Base-by-base conservation (phyloP, 2,329 filamentous ascomycete species). In the Penicillium sp. region DNA sequence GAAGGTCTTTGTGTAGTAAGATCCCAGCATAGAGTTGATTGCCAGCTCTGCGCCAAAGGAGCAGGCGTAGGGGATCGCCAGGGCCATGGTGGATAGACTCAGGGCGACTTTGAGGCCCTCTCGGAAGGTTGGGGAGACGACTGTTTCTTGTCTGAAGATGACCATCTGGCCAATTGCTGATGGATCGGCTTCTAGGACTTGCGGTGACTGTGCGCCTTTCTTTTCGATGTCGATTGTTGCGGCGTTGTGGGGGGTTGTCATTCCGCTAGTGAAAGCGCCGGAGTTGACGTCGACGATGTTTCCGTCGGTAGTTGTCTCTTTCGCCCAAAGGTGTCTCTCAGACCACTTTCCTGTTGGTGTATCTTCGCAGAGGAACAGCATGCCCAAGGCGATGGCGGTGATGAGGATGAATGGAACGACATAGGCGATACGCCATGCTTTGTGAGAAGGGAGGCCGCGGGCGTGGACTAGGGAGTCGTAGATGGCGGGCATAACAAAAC, bases 401-500 rank as follows among this genome's bases (percentile, higher is more conserved):
- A 93, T 88, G 61, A 93, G 82, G 63, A 92, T 83, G 57, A 94
- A 88, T 0, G 91, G 91, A 6, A 95, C 88, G 58, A 96, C 78
- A 70, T 95, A 96, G 3, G 90, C 83, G 1, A 96, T 84, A 26
- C 91, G 84, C 91, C 92, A 96, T 2, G 91, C 88, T 36, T 85
- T 81, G 63, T 89, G 85, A 2, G 84, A 75, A 1, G 80, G 76
- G 52, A 93, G 78, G 7, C 85, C 84, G 46, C 80, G 80, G 1
- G 80, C 68, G 7, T 75, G 67, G 22, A 89, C 82, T 22, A 96
- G 79, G 0, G 88, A 89, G 73, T 95, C 88, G 73, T 88, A 94
- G 55, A 96, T 86, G 5, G 90, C 90, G 2, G 92, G 91, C 91
- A 96, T 96, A 65, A 93, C 84, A 72, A 96, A 95, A 77, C 72